Percentiles rank a stretch among this genome's conserved stretches.
These are phyloP conservation scores for Phaseolus coccineus DNA, from an alignment of 331 rosid genomes.

Conservation along the genomic window DNA sequence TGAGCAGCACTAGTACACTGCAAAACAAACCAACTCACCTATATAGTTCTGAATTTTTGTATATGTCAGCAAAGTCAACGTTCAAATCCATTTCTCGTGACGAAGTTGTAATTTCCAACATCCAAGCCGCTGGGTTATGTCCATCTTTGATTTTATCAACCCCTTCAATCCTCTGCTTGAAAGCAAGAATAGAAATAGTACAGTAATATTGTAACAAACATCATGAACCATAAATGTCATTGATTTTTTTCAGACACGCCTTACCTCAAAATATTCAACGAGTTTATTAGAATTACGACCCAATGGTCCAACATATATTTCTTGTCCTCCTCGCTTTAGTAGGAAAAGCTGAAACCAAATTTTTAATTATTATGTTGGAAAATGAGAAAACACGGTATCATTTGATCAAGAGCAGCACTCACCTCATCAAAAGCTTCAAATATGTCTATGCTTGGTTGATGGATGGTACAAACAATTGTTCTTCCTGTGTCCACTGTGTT, in stretches of 20 bases:
- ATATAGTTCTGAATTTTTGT: constrained; percentile 46
- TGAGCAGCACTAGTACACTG: neutral
- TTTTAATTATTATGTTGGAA: neutral
- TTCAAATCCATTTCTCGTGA: constrained; percentile 45
- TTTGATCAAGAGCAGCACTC: constrained; percentile 21
- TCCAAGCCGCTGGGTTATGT: constrained; percentile 52
- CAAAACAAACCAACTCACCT: constrained; percentile 21
- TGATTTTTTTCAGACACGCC: constrained; percentile 3
- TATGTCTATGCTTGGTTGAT: constrained; percentile 61
- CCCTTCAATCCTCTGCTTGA: constrained; percentile 46
- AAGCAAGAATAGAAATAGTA: constrained; percentile 23
- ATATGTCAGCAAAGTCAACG: constrained; percentile 51
- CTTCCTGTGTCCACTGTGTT: constrained; percentile 60
- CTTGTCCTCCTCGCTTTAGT: constrained; percentile 51
- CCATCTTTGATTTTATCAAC: constrained; percentile 49
- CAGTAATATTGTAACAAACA: neutral
- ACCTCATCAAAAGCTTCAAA: constrained; percentile 68
- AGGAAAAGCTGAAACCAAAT: constrained; percentile 45
- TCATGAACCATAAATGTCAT: neutral
- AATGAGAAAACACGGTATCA: neutral
- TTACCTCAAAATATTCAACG: constrained; percentile 53
- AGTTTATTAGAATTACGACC: constrained; percentile 45
- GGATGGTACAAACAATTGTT: constrained; percentile 60
- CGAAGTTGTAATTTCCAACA: constrained; percentile 47
- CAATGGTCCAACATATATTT: constrained; percentile 49